phyloP scores from a whole-genome alignment of 2,329 filamentous ascomycete genomes.

The Tolypocladium ophioglossoides region DNA sequence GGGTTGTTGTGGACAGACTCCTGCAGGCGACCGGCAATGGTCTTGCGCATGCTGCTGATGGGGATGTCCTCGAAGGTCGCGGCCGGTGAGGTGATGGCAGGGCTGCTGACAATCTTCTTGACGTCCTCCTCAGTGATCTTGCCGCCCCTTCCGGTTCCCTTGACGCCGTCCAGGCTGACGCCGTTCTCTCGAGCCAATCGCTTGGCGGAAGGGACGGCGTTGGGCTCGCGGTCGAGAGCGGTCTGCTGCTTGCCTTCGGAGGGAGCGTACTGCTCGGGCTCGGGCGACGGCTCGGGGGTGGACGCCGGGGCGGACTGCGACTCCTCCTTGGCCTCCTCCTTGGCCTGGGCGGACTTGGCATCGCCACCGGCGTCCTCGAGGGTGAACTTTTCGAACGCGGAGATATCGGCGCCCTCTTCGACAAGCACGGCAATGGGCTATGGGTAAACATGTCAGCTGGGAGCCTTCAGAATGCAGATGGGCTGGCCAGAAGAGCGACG shows the following conservation, averaged over 20 bases:
- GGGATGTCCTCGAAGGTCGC: constrained; percentile 75
- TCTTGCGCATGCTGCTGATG: constrained; percentile 92
- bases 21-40: constrained; percentile 82
- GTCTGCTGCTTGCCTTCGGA: constrained; percentile 72
- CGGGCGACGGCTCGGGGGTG: constrained; percentile 30
- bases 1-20: constrained; percentile 89
- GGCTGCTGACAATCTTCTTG: constrained; percentile 66
- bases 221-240: constrained; percentile 71
- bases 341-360: constrained; percentile 50
- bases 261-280: constrained; percentile 60
- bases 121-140: constrained; percentile 88
- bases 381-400: constrained; percentile 81
- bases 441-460: neutral
- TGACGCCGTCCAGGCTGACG: constrained; percentile 64
- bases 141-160: constrained; percentile 78
- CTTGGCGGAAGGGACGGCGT: constrained; percentile 63
- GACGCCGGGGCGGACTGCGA: constrained; percentile 44
- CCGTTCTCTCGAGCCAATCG: constrained; percentile 78
- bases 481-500: constrained; percentile 5
- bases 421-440: constrained; percentile 95
- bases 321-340: constrained; percentile 56
- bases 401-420: constrained; percentile 79
- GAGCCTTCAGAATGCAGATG: constrained; percentile 6
- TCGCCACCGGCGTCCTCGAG: constrained; percentile 86
- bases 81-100: constrained; percentile 42